phyloP scores from a whole-genome alignment of 2,329 filamentous ascomycete species.

The Mycosphaerelloides madeirae region DNA sequence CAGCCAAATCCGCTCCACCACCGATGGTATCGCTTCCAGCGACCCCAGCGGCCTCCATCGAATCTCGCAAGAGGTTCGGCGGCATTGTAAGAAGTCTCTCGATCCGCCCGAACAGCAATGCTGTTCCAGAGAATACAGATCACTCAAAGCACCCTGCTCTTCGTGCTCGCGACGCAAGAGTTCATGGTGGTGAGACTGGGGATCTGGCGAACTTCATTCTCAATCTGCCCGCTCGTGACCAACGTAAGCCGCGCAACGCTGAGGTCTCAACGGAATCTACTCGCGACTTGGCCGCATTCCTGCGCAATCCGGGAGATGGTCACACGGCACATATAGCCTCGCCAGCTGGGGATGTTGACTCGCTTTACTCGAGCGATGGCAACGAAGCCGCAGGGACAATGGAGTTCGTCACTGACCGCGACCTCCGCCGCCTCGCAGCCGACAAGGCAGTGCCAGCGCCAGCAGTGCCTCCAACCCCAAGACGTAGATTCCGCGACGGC shows the following conservation, averaged over 20 bases:
- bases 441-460: no score
- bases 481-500: no score
- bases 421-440: no score
- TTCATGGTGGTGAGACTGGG: slow-evolving; percentile 9
- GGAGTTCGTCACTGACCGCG: no score
- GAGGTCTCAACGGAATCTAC: slow-evolving; percentile 2
- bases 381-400: no score
- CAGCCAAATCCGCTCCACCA: no score
- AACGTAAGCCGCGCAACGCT: slow-evolving; percentile 4
- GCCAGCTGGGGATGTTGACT: no score
- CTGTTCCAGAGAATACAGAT: background rate
- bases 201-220: slow-evolving; percentile 15
- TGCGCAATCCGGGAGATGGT: background rate
- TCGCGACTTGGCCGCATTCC: background rate
- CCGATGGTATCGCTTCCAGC: no score
- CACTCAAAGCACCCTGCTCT: background rate
- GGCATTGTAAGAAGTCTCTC: background rate
- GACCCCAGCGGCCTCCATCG: no score
- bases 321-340: background rate
- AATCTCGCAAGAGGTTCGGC: no score
- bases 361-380: no score
- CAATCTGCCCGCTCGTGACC: slow-evolving; percentile 11
- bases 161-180: slow-evolving; percentile 14
- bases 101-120: background rate
- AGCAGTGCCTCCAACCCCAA: no score